Percentiles rank a stretch among this genome's conserved stretches.
These are phyloP conservation scores for Bruguiera parviflora DNA, from an alignment of 345 rosid genomes.

Conservation along the genomic window DNA sequence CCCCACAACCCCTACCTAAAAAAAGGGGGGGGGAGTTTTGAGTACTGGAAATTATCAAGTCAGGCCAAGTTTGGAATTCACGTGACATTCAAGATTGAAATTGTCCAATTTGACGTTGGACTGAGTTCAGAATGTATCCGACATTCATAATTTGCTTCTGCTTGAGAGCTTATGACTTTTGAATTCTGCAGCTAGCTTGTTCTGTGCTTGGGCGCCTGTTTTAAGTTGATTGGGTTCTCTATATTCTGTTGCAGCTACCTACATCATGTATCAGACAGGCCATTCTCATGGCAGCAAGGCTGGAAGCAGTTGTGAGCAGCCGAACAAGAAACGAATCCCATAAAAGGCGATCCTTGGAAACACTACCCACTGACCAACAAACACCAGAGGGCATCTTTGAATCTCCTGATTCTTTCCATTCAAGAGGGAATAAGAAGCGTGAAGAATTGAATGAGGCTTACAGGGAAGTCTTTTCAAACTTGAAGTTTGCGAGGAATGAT, in stretches of 20 bases:
- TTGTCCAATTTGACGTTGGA: no score
- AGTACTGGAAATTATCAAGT: no score
- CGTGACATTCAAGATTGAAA: no score
- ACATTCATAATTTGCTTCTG: no score
- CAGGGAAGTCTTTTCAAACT: conserved; percentile 38
- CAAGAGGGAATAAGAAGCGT: conserved; percentile 13
- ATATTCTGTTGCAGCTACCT: conserved; percentile 54
- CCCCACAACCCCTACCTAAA: no score
- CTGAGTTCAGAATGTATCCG: no score
- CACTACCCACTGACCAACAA: conserved; percentile 17
- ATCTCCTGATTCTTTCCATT: conserved; percentile 2
- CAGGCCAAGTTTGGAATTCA: no score
- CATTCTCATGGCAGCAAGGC: conserved; percentile 56
- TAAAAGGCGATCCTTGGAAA: conserved; percentile 10
- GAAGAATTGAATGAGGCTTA: conserved; percentile 34
- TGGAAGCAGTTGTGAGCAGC: conserved; percentile 52
- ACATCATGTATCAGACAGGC: conserved; percentile 64
- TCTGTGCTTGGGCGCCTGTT: not conserved
- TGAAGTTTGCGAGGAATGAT: conserved; percentile 41
- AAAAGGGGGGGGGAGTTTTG: no score
- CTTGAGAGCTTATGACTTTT: no score
- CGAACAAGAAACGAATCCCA: conserved; percentile 30
- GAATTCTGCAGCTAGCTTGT: no score
- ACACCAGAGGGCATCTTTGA: conserved; percentile 7
- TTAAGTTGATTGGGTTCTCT: conserved; percentile 19